Base-by-base conservation (phyloP, 2,329 filamentous ascomycete species). In the Claviceps africana region DNA sequence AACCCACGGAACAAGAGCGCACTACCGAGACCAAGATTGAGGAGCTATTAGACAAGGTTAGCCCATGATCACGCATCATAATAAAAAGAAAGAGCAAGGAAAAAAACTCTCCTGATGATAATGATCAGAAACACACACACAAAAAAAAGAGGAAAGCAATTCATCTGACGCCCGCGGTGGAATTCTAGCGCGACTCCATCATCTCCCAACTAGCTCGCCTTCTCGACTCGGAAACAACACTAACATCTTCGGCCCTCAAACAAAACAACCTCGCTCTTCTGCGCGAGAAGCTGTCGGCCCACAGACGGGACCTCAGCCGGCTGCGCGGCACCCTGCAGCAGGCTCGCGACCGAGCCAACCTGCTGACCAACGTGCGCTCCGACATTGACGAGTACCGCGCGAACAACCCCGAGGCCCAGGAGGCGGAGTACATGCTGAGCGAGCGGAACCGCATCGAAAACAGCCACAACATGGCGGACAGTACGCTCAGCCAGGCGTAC, bases 341-440 rank as follows among this genome's bases (percentile, higher is more conserved):
- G 59, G 82, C 87, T 48, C 86, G 93, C 62, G 83, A 94, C 68
- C 83, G 89, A 58, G 86, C 87, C 53, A 95, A 97, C 68, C 81
- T 98, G 33, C 81, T 98, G 52, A 85, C 83, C 51, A 93, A 88
- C 63, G 89, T 98, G 48, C 86, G 88, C 56, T 86, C 85, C 61
- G 93, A 98, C 67, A 97, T 97, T 67, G 79, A 88, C 67, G 83
- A 88, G 51, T 96, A 95, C 72, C 86, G 86, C 51, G 80, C 84
- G 48, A 81, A 80, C 53, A 93, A 95, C 65, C 87, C 88, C 9
- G 86, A 81, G 59, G 82, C 82, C 2, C 86, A 84, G 51, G 93
- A 97, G 71, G 88, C 88, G 47, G 91, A 98, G 55, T 98, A 97
- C 73, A 96, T 98, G 90, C 78, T 98, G 30, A 85, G 87, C 61